Evolutionary conservation across 306 rosid species (phyloP).

Genomic region (Cicer cuneatum): DNA sequence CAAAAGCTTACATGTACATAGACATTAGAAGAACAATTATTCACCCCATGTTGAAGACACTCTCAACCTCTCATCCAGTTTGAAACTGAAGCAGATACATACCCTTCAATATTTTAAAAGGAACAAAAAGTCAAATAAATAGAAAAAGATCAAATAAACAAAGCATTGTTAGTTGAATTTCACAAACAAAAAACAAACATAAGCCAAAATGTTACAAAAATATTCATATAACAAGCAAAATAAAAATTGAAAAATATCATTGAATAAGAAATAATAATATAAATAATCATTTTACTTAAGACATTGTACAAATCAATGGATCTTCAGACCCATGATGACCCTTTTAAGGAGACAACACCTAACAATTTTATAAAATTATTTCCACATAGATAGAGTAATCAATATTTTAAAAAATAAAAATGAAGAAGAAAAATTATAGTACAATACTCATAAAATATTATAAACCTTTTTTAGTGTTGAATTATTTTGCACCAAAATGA

Average conservation of each 20-base stretch:
- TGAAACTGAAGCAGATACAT: slow-evolving; percentile 42
- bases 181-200: slow-evolving; percentile 25
- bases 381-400: slow-evolving; percentile 12
- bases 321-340: slow-evolving; percentile 49
- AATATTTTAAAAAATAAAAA: background rate
- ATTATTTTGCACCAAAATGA: background rate
- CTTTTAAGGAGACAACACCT: slow-evolving; percentile 45
- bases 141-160: slow-evolving; percentile 34
- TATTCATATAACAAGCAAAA: slow-evolving; percentile 28
- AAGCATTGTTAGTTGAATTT: slow-evolving; percentile 20
- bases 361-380: slow-evolving; percentile 34
- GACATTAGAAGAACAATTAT: slow-evolving; percentile 28
- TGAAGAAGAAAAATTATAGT: background rate
- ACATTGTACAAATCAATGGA: slow-evolving; percentile 9
- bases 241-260: slow-evolving; percentile 19
- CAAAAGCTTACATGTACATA: slow-evolving; percentile 45
- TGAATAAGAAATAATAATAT: background rate
- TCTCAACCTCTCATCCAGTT: slow-evolving; percentile 35
- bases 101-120: slow-evolving; percentile 44
- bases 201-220: slow-evolving; percentile 16
- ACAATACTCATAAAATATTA: slow-evolving; percentile 14
- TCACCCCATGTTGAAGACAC: slow-evolving; percentile 57
- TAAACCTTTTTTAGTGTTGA: slow-evolving; percentile 31
- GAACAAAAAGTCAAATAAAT: slow-evolving; percentile 32
- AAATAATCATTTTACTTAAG: background rate